Evolutionary conservation across 805 yeast species (phyloP).

Genomic region (Kazachstania psychrophila): DNA sequence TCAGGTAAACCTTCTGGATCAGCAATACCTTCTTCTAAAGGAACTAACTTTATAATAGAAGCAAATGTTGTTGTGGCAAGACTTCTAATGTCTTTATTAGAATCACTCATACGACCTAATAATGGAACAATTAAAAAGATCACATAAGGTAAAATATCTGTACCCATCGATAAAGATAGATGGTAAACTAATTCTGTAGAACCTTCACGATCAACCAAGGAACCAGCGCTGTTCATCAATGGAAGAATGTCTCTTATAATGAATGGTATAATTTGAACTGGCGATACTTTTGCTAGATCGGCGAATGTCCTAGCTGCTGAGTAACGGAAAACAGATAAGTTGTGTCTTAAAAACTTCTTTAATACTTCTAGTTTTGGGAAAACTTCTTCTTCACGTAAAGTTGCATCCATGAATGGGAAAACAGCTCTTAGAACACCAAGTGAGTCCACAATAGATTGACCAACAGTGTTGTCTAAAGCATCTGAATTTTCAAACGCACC

Average conservation of each 20-base stretch:
- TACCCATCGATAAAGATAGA: constrained; percentile 74
- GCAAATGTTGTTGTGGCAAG: constrained; percentile 96
- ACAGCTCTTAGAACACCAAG: constrained; percentile 73
- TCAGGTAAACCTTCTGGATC: constrained; percentile 89
- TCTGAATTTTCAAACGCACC: constrained; percentile 12
- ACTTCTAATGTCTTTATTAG: constrained; percentile 77
- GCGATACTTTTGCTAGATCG: constrained; percentile 58
- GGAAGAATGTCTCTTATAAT: constrained; percentile 75
- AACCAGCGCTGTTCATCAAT: constrained; percentile 66
- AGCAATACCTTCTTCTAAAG: constrained; percentile 93
- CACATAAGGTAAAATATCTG: constrained; percentile 83
- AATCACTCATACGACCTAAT: constrained; percentile 95
- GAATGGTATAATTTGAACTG: constrained; percentile 64
- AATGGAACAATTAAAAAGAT: constrained; percentile 94
- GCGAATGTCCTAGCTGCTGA: constrained; percentile 88
- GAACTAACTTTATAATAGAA: constrained; percentile 86
- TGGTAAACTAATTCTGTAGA: constrained; percentile 88
- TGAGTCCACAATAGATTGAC: constrained; percentile 79
- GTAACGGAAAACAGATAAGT: constrained; percentile 76
- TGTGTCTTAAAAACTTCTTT: constrained; percentile 48
- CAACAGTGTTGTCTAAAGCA: constrained; percentile 29
- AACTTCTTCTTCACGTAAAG: constrained; percentile 41
- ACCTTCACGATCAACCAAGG: constrained; percentile 74
- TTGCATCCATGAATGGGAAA: constrained; percentile 47
- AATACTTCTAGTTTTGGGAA: constrained; percentile 45